phyloP scores from a whole-genome alignment of 192 early-diverging fungal species.

The Coemansia sp. region DNA sequence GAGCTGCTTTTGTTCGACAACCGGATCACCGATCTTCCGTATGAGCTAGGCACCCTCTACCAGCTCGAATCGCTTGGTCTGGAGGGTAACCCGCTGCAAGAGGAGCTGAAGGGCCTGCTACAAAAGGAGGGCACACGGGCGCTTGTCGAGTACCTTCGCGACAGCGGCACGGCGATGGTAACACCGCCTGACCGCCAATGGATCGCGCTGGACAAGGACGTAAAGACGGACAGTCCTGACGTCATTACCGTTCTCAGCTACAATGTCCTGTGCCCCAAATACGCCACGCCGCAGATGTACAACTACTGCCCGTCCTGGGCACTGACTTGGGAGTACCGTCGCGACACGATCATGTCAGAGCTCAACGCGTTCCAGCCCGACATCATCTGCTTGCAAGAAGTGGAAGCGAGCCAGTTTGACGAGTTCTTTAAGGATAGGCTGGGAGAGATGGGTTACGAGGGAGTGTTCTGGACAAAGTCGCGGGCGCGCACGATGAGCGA shows the following conservation, averaged over 20 bases:
- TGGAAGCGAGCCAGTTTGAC: constrained; percentile 84
- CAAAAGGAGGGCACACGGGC: constrained; percentile 86
- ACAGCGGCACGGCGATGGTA: constrained; percentile 75
- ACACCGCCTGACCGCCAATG: constrained; percentile 88
- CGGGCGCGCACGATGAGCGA: constrained; percentile 93
- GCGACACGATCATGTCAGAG: constrained; percentile 83
- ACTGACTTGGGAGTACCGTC: constrained; percentile 90
- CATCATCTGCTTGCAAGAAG: constrained; percentile 93
- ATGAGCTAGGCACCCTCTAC: constrained; percentile 86
- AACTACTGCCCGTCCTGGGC: constrained; percentile 96
- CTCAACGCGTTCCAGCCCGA: constrained; percentile 86
- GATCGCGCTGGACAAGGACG: constrained; percentile 81
- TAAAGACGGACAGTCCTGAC: constrained; percentile 62
- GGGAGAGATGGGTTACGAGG: constrained; percentile 74
- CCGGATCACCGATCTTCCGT: constrained; percentile 76
- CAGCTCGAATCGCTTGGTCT: constrained; percentile 88
- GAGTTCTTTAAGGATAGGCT: constrained; percentile 80
- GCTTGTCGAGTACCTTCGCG: constrained; percentile 83
- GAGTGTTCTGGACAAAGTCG: constrained; percentile 93
- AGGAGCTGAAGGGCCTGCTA: constrained; percentile 73
- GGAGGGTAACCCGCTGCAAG: constrained; percentile 93
- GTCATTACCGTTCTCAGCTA: constrained; percentile 88
- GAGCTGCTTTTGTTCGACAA: constrained; percentile 94
- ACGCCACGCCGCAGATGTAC: constrained; percentile 85
- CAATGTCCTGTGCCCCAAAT: constrained; percentile 89